Conservation (phyloP, 169 alveolate genomes). For the Amoebophrya sp. region DNA sequence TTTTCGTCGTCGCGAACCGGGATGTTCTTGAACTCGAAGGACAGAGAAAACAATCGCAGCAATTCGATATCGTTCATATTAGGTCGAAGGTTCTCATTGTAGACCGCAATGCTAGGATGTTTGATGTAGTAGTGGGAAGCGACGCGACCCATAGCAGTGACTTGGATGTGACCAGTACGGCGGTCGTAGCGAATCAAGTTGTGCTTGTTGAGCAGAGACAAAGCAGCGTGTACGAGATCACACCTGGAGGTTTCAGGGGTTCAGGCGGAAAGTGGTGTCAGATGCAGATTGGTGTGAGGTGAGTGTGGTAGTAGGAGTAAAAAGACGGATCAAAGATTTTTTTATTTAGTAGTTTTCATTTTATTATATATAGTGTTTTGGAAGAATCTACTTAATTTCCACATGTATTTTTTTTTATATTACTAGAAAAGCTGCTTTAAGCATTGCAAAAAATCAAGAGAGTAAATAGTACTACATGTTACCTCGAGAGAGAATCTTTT, state of each 20-base stretch:
- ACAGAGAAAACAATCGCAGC: constrained; percentile 85
- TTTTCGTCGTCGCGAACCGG: constrained; percentile 96
- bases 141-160: constrained; percentile 94
- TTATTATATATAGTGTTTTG: no score
- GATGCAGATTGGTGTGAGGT: no score
- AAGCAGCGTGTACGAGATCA: constrained; percentile 73
- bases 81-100: constrained; percentile 79
- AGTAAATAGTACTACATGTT: no score
- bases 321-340: no score
- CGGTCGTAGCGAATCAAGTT: constrained; percentile 86
- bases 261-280: no score
- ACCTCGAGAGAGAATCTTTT: no score
- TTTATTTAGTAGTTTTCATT: no score
- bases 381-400: no score
- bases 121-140: constrained; percentile 95
- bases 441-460: no score
- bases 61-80: constrained; percentile 88
- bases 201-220: constrained; percentile 78
- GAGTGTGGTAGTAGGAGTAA: no score
- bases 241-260: neutral
- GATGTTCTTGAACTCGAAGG: constrained; percentile 92
- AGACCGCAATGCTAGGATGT: constrained; percentile 86
- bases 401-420: no score
- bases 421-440: no score
- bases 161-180: constrained; percentile 75